Evolutionary conservation across 306 rosid species (phyloP), one percentile per base, ranked within the genome.

Genomic region (Dryas alaskensis): DNA sequence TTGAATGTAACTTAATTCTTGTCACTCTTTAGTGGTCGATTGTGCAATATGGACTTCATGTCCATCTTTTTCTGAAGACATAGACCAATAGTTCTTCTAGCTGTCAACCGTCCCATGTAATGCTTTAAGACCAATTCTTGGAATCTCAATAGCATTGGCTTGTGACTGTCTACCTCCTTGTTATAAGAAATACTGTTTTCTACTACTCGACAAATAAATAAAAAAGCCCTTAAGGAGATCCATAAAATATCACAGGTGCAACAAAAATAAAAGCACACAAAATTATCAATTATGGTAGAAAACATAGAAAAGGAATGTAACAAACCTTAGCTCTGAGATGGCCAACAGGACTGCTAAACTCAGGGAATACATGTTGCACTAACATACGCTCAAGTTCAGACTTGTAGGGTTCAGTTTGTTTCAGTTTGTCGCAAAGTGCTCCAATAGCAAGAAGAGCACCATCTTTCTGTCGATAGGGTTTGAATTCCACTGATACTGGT

Each of bases 361-460:
- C 98, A 8, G 94, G 98, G 84, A 93, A 93, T 60, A 93, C 98
- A 75, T 93, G 98, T 79, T 93, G 97, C 85, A 93, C 98, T 76
- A 93, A 73, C 98, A 93, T 91, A 11, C 76, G 90, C 89, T 93
- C 98, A 60, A 93, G 96, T 85, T 91, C 94, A 52, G 98, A 89
- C 78, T 91, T 93, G 89, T 91, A 93, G 3, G 98, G 98, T 47
- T 93, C 98, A 10, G 92, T 85, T 83, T 93, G 98, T 84, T 91
- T 91, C 86, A 93, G 69, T 81, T 89, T 93, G 85, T 93, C 98
- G 81, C 98, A 93, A 72, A 93, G 96, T 47, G 98, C 93, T 72
- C 98, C 98, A 65, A 93, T 89, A 62, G 97, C 98, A 84, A 93
- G 98, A 65, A 93, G 97, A 31, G 98, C 97, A 44, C 98, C 98